Base-by-base conservation (phyloP, 2,329 filamentous ascomycete species). In the Curvularia verruculosa region DNA sequence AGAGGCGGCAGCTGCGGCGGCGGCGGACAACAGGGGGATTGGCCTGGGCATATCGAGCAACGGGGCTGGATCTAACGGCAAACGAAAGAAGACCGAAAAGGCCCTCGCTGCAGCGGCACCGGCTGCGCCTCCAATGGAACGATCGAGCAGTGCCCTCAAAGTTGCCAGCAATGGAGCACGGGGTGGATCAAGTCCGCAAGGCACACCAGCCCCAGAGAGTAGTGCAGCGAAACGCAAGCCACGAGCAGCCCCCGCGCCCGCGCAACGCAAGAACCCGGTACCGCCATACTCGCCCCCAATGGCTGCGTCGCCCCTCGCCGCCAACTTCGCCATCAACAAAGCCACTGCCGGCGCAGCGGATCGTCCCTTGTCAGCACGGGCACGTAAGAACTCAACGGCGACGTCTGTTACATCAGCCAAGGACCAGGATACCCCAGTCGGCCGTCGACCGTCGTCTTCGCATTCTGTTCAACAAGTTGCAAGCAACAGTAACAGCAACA, bases 1-100 rank as follows among this genome's bases (percentile, higher is more conserved):
- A 39, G 75, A 81, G 2, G 67, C 15, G 34, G 34, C 77, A 34
- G 72, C n/a, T n/a, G n/a, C 74, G 21, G 72, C 74, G 19, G 79
- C 74, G 43, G 53, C 66, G 18, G 75, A 77, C 36, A 64, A 65
- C 24, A 75, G 77, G 21, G 72, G 80, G 48, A 78, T 88, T 34
- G 89, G 89, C 2, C 78, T 91, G 34, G 89, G 89, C 39, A 89
- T 91, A 56, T 66, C 66, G 23, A 82, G 85, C 46, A 84, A 85
- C 59, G 82, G 83, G 9, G 69, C 81, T 19, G 82, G 84, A 26
- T 77, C 78, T 29, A 82, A 87, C 2, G 80, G 83, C 23, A 96
- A 96, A 79, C 85, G 91, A 69, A 87, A 92, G 63, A 96, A 93
- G 78, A 87, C 91, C 2, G 92, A 96, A 67, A 91, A 91, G 62